Percentiles rank a stretch among this genome's conserved stretches.
Conservation (phyloP, 345 rosid species). For the Citrus sinensis region DVS_A1.0 CM039162.1:10308501-10309000, state of each 20-base stretch:
- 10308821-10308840: conserved; percentile 20
- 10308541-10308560: background rate
- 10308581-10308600: background rate
- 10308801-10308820: background rate
- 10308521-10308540: background rate
- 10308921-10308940: conserved; percentile 25
- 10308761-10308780: background rate
- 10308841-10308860: conserved; percentile 27
- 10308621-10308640: background rate
- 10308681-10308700: conserved; percentile 21
- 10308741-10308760: background rate
- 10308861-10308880: conserved; percentile 25
- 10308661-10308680: conserved; percentile 22
- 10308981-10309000: conserved; percentile 9
- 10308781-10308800: background rate
- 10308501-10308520: background rate
- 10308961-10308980: conserved; percentile 15
- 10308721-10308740: conserved; percentile 12
- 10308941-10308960: conserved; percentile 11
- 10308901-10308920: conserved; percentile 27
- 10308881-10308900: conserved; percentile 15
- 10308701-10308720: conserved; percentile 35
- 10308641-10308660: conserved; percentile 24
- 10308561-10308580: no score
- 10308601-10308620: background rate